These are phyloP conservation scores for Leishmania tropica DNA, from an alignment of 208 protist species.

Conservation along the genomic window DNA sequence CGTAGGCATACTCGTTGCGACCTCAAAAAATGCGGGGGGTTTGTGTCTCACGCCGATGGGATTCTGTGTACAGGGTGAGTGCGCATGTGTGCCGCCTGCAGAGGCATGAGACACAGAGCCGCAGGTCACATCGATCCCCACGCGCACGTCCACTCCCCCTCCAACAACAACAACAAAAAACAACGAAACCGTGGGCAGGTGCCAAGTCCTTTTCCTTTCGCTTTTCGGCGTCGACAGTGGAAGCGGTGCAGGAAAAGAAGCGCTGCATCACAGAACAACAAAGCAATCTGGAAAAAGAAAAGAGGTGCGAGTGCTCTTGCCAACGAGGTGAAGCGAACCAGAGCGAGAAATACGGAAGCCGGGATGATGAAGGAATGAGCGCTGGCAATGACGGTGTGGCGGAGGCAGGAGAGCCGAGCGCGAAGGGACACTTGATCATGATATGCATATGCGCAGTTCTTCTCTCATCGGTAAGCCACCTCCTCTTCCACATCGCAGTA, in stretches of 20 bases:
- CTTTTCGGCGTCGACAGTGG: not conserved
- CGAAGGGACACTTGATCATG: not conserved
- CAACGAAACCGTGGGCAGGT: not conserved
- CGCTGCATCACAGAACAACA: not conserved
- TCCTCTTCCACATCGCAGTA: too few species aligned
- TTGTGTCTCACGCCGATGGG: not conserved
- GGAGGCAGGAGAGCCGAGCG: too few species aligned
- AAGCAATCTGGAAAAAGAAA: not conserved
- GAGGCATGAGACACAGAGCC: not conserved
- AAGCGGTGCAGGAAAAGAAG: not conserved
- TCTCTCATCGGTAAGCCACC: too few species aligned
- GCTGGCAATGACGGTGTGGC: too few species aligned
- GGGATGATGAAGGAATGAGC: too few species aligned
- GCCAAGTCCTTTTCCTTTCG: not conserved
- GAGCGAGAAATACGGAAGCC: too few species aligned
- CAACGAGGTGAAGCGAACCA: not conserved
- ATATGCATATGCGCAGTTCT: not conserved
- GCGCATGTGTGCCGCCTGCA: not conserved
- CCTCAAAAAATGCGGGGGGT: not conserved
- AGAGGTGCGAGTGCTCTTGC: not conserved
- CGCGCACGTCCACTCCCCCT: not conserved
- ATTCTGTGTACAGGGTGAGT: not conserved
- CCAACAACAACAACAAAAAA: not conserved
- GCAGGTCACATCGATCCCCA: not conserved
- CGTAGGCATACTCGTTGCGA: not conserved